Conservation (phyloP, 495 filamentous ascomycete species). For the Penicillium desertorum region DNA sequence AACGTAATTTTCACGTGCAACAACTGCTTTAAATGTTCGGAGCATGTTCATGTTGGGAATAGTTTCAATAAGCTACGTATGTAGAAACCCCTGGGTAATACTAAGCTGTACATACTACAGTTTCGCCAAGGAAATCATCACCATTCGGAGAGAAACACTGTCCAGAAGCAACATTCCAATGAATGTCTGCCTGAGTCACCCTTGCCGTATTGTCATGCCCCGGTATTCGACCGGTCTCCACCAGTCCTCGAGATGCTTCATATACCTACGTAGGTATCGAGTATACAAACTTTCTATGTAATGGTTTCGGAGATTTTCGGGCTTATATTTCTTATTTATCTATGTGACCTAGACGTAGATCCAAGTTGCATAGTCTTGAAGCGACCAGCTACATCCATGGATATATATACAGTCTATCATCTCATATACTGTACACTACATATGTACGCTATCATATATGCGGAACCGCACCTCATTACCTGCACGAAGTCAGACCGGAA, state of each 20-base stretch:
- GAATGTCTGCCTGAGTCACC: constrained; percentile 22
- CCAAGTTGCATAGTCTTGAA: background rate
- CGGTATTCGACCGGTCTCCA: constrained; percentile 33
- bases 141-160: background rate
- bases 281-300: background rate
- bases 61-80: background rate
- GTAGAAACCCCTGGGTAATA: background rate
- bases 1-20: constrained; percentile 27
- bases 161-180: too few species aligned
- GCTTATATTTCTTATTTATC: background rate
- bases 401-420: background rate
- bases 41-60: background rate
- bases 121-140: background rate
- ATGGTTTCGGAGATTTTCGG: background rate
- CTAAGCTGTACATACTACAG: background rate
- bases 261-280: too few species aligned
- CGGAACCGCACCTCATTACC: background rate
- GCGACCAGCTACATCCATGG: background rate
- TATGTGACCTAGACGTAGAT: background rate
- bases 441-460: constrained; percentile 1
- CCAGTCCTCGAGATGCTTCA: constrained; percentile 7
- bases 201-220: constrained; percentile 28
- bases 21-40: background rate
- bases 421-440: background rate
- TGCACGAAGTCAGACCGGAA: constrained; percentile 20